These are phyloP conservation scores for Boletus coccyginus DNA, from an alignment of 768 basidiomycete species.

Conservation along the genomic window DNA sequence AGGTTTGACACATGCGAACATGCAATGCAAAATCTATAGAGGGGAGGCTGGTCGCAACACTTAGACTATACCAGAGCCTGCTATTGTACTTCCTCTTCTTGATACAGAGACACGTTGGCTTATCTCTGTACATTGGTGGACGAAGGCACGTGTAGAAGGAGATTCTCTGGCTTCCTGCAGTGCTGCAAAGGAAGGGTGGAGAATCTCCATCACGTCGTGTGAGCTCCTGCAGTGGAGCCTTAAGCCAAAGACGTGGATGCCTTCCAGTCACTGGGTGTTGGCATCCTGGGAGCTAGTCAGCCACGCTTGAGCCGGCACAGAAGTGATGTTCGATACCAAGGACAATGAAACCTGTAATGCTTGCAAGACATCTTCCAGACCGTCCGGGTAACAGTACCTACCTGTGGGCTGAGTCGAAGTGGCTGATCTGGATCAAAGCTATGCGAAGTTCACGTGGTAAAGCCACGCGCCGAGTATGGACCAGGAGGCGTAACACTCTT, in stretches of 20 bases:
- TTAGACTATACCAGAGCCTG: neutral
- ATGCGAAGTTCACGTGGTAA: constrained; percentile 28
- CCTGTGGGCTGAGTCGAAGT: constrained; percentile 4
- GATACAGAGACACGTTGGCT: neutral
- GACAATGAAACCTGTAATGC: neutral
- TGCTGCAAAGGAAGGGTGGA: constrained; percentile 25
- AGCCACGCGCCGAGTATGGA: constrained; percentile 31
- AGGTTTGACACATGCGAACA: neutral
- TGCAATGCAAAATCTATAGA: neutral
- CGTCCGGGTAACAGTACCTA: neutral
- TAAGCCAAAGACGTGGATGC: constrained; percentile 18
- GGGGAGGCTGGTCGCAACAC: neutral
- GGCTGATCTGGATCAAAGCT: constrained; percentile 20
- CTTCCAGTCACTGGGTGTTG: neutral
- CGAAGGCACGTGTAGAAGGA: constrained; percentile 18
- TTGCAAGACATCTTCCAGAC: neutral
- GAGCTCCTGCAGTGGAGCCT: constrained; percentile 17
- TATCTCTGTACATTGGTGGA: constrained; percentile 3
- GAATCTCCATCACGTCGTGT: constrained; percentile 20
- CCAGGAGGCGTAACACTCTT: constrained; percentile 33
- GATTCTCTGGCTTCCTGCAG: constrained; percentile 19
- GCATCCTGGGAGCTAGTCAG: neutral
- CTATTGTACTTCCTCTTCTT: neutral
- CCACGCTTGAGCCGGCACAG: neutral
- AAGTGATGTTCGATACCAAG: neutral